Conservation (phyloP, 768 basidiomycete genomes). For the Boletus rubroflammeus region DNA sequence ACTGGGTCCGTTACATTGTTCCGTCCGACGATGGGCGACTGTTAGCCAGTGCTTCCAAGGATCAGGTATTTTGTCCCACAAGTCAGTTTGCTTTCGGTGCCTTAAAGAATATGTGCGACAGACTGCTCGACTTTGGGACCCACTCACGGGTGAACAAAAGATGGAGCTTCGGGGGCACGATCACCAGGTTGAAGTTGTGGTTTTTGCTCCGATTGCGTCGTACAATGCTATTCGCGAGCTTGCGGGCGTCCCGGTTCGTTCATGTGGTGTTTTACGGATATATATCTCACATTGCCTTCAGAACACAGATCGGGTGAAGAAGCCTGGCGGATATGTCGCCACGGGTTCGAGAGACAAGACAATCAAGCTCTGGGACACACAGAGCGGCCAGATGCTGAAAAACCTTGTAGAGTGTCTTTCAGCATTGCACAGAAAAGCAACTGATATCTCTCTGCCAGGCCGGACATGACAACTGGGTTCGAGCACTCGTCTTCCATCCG, state of each 20-base stretch:
- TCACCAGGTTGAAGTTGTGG: constrained; percentile 77
- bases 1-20: constrained; percentile 76
- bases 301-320: constrained; percentile 51
- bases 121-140: constrained; percentile 79
- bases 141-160: constrained; percentile 70
- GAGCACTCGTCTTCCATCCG: constrained; percentile 85
- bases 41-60: constrained; percentile 79
- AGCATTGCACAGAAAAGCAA: neutral
- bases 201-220: constrained; percentile 74
- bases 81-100: neutral
- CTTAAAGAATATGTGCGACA: constrained; percentile 27
- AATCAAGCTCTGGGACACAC: constrained; percentile 87
- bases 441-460: constrained; percentile 37
- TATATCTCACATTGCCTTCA: constrained; percentile 19
- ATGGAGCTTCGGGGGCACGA: constrained; percentile 85
- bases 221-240: constrained; percentile 77
- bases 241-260: constrained; percentile 62
- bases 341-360: constrained; percentile 90
- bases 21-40: constrained; percentile 71
- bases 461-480: constrained; percentile 90
- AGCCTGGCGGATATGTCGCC: constrained; percentile 58
- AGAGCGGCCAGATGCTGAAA: constrained; percentile 75
- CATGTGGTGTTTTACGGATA: neutral
- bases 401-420: constrained; percentile 52
- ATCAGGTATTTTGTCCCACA: constrained; percentile 56